These are phyloP conservation scores for Sistotremastrum niveocremeum DNA, from an alignment of 768 basidiomycete species.

Conservation along the genomic window DNA sequence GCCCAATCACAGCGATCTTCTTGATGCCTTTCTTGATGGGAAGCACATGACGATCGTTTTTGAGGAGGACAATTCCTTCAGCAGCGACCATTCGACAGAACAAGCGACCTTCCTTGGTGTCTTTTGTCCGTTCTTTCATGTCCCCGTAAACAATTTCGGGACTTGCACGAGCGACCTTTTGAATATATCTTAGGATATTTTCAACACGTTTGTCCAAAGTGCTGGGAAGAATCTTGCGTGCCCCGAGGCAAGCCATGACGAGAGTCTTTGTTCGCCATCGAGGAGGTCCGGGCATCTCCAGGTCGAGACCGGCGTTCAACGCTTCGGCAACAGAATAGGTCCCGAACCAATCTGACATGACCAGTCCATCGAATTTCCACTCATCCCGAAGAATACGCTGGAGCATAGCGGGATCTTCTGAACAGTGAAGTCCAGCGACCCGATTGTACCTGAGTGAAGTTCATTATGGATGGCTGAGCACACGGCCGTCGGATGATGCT, in stretches of 20 bases:
- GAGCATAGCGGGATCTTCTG: conserved; percentile 37
- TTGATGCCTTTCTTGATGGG: conserved; percentile 32
- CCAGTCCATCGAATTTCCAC: conserved; percentile 47
- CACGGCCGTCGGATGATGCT: conserved; percentile 10
- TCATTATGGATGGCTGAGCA: conserved; percentile 3
- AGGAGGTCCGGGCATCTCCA: conserved; percentile 48
- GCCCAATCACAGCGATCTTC: conserved; percentile 52
- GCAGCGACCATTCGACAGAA: conserved; percentile 46
- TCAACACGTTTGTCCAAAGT: conserved; percentile 38
- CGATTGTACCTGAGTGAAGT: conserved; percentile 36
- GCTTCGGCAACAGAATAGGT: conserved; percentile 28
- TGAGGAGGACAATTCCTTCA: conserved; percentile 52
- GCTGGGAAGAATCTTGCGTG: conserved; percentile 34
- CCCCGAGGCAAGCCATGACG: conserved; percentile 25
- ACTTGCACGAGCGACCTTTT: conserved; percentile 40
- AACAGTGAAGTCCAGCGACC: conserved; percentile 45
- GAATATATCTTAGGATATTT: conserved; percentile 41
- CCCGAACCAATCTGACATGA: conserved; percentile 52
- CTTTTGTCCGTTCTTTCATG: conserved; percentile 40
- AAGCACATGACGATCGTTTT: conserved; percentile 43
- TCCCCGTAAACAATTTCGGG: conserved; percentile 52
- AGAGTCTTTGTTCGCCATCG: conserved; percentile 26
- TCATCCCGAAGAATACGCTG: conserved; percentile 45
- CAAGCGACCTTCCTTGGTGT: conserved; percentile 34
- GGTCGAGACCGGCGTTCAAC: conserved; percentile 49